Conservation (phyloP, 805 yeast genomes). For the Saturnispora gosingensis region DNA sequence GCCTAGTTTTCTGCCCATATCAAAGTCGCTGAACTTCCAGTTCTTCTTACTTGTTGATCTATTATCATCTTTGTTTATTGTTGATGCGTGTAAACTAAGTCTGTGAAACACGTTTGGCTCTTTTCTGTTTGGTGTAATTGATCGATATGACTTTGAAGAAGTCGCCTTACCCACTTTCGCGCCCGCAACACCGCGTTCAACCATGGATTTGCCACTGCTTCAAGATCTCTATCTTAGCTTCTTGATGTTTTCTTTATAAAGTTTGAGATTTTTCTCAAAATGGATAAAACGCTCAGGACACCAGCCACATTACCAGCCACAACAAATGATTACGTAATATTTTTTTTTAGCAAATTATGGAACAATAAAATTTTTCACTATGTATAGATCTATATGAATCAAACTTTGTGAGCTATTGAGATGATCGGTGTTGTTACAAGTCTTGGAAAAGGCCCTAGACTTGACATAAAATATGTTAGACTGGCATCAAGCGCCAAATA, state of each 20-base stretch:
- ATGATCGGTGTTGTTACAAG: not conserved
- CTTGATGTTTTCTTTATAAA: not conserved
- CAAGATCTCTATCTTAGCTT: not conserved
- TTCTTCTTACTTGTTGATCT: not conserved
- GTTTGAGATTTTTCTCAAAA: not conserved
- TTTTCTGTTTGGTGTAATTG: not conserved
- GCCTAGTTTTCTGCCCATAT: constrained; percentile 79
- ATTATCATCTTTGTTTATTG: not conserved
- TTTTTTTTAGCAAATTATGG: not conserved
- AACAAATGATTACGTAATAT: not conserved
- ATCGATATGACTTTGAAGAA: not conserved
- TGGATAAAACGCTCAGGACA: not conserved
- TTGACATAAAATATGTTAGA: not conserved
- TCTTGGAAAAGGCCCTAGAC: not conserved
- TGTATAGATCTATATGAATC: not conserved
- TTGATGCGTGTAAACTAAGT: constrained; percentile 8
- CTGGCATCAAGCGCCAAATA: not conserved
- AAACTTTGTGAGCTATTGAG: not conserved
- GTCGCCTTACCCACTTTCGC: not conserved
- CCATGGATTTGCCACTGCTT: not conserved
- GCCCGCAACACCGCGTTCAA: not conserved
- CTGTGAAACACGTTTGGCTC: constrained; percentile 11
- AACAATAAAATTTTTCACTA: not conserved
- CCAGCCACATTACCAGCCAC: not conserved
- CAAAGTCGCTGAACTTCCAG: constrained; percentile 50